These are phyloP conservation scores for Mortierella polycephala DNA, from an alignment of 371 early-diverging fungal species.

Conservation along the genomic window DNA sequence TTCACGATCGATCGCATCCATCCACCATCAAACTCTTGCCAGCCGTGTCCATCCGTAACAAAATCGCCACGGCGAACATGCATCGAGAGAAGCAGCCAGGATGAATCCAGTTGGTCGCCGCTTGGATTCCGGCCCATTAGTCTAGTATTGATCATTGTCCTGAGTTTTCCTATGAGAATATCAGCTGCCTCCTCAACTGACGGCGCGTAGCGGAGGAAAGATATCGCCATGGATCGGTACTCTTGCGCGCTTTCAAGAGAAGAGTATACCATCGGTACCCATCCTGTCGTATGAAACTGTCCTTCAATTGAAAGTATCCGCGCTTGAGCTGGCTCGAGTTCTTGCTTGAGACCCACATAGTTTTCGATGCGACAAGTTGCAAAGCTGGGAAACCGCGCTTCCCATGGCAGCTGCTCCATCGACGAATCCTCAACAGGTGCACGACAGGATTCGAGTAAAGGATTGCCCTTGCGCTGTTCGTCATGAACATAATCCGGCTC, in stretches of 20 bases:
- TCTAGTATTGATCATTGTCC: neutral
- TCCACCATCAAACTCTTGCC: constrained; percentile 28
- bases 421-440: constrained; percentile 23
- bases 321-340: constrained; percentile 8
- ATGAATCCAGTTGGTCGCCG: neutral
- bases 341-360: constrained; percentile 41
- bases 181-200: constrained; percentile 27
- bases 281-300: constrained; percentile 41
- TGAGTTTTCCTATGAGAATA: constrained; percentile 7
- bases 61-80: constrained; percentile 45
- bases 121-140: neutral
- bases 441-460: constrained; percentile 9
- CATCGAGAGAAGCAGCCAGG: constrained; percentile 35
- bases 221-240: constrained; percentile 23
- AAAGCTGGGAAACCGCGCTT: constrained; percentile 32
- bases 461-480: neutral
- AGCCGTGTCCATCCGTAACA: constrained; percentile 23
- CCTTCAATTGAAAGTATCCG: constrained; percentile 31
- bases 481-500: neutral
- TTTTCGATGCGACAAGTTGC: constrained; percentile 33
- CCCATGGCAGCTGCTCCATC: constrained; percentile 18
- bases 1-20: constrained; percentile 33
- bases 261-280: constrained; percentile 25
- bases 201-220: constrained; percentile 20
- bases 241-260: constrained; percentile 11